Base-by-base conservation (phyloP, 257 asterid genomes). In the Lithospermum erythrorhizon region DNA sequence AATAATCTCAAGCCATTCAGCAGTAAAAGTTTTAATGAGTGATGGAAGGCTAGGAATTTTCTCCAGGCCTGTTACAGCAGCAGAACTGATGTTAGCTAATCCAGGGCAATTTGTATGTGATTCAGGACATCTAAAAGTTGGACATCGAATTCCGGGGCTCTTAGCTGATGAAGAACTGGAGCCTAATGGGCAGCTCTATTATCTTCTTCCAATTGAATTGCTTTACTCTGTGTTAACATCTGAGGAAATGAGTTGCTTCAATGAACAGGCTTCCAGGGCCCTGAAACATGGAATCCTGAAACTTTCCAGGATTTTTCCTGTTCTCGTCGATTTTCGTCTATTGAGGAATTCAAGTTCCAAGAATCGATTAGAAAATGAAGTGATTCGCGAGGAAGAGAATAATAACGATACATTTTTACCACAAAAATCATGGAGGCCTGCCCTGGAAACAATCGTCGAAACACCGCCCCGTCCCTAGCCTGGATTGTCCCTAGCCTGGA, bases 401-500 rank as follows among this genome's bases (percentile, higher is more conserved):
- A 6, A 53, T 9, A 22, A 2, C 9, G 57, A 19, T 53, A 73
- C 75, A 62, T 81, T 45, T 55, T 78, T 86, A 0, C 78, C 89
- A 35, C 91, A 75, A 47, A 68, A 91, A 76, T 81, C 90, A 8
- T 86, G 95, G 95, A 72, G 72, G 67, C 95, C 95, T 30, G 87
- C 88, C 0, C 63, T 86, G 69, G 91, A 86, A 58, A 83, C 95
- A 54, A 86, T 86, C 23, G 4, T 77, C 63, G 95, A 83, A 79
- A 76, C 57, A 27, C 49, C 49, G 2, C 49, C 86, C 45, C 14
- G 45, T 19, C 81, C 2, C 5, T 8, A 3, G 49, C 49, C 18
- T 41, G 49, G 13, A 11, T 41, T 14, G 3, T 41, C 2, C 49
- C 49, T 41, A 18, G 17, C 49, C 49, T 41, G 49, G 17, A 41